Percentiles rank a stretch among this genome's conserved stretches.
These are phyloP conservation scores for Asterochloris erici DNA, from an alignment of 139 green algal species.

Conservation along the genomic window DNA sequence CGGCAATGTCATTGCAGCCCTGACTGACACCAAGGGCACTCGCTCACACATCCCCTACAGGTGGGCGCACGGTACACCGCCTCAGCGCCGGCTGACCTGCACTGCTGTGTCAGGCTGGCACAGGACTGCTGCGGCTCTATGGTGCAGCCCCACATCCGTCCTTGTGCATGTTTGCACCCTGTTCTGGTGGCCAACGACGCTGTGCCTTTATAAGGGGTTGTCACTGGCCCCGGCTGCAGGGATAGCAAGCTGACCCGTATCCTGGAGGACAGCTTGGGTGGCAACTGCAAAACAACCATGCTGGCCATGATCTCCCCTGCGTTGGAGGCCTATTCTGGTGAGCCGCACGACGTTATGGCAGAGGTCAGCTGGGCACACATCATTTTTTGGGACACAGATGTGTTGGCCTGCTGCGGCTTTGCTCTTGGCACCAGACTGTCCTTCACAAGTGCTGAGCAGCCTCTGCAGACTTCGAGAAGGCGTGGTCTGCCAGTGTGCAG, in stretches of 20 bases:
- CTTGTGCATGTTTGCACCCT: too few species aligned
- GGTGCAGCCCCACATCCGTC: too few species aligned
- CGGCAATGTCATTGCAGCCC: constrained; percentile 95
- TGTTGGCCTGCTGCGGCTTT: neutral
- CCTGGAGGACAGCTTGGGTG: constrained; percentile 89
- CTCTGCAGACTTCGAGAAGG: too few species aligned
- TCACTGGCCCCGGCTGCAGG: neutral
- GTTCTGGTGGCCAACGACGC: too few species aligned
- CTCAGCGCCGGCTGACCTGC: too few species aligned
- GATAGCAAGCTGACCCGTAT: constrained; percentile 96
- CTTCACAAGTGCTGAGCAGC: too few species aligned
- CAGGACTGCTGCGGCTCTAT: too few species aligned
- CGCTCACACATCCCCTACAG: constrained; percentile 89
- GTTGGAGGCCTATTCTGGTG: constrained; percentile 67
- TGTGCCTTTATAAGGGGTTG: too few species aligned
- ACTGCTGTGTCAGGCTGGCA: too few species aligned
- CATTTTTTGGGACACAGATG: neutral
- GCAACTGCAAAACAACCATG: constrained; percentile 95
- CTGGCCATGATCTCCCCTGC: constrained; percentile 84
- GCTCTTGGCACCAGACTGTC: neutral
- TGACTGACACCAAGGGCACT: constrained; percentile 68
- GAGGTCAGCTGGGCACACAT: neutral
- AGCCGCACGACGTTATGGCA: neutral
- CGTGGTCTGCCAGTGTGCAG: too few species aligned
- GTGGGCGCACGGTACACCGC: neutral